phyloP scores from a whole-genome alignment of 106 monocot species.

The Ottelia alismoides region DNA sequence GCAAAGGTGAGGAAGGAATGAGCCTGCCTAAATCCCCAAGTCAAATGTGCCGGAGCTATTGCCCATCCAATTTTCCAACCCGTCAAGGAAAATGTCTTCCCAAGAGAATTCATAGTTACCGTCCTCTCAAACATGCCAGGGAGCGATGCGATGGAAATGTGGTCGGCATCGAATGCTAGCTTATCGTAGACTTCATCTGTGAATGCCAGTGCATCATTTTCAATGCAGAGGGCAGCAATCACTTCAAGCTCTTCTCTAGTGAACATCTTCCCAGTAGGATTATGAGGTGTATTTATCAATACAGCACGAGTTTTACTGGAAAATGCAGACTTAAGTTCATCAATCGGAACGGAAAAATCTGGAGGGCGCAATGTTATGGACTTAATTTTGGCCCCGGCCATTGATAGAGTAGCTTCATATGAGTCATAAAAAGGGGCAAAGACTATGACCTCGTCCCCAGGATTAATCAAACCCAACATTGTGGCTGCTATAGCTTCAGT shows the following conservation, averaged over 20 bases:
- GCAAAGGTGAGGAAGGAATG: conserved; percentile 88
- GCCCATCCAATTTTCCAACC: conserved; percentile 99
- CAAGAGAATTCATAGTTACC: conserved; percentile 91
- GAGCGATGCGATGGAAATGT: conserved; percentile 80
- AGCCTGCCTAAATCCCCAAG: conserved; percentile 88
- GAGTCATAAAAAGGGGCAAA: conserved; percentile 98
- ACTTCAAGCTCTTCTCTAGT: conserved; percentile 56
- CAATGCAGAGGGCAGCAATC: conserved; percentile 71
- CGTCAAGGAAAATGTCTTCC: conserved; percentile 93
- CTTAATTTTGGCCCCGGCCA: conserved; percentile 85
- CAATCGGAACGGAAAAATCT: conserved; percentile 62
- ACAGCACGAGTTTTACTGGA: conserved; percentile 69
- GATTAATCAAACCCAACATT: conserved; percentile 83
- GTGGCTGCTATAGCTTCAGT: conserved; percentile 96
- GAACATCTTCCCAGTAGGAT: conserved; percentile 97
- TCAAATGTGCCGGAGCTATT: conserved; percentile 57
- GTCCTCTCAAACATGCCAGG: conserved; percentile 87
- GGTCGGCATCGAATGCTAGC: no score
- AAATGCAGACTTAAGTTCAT: conserved; percentile 54
- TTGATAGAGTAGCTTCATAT: conserved; percentile 82
- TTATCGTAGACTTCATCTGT: conserved; percentile 94
- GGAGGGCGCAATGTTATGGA: conserved; percentile 68
- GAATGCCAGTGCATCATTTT: conserved; percentile 72
- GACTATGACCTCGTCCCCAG: conserved; percentile 82
- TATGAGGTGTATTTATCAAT: conserved; percentile 89